Conservation (phyloP, 2,329 filamentous ascomycete genomes). For the Cladorrhinum sp. region DNA sequence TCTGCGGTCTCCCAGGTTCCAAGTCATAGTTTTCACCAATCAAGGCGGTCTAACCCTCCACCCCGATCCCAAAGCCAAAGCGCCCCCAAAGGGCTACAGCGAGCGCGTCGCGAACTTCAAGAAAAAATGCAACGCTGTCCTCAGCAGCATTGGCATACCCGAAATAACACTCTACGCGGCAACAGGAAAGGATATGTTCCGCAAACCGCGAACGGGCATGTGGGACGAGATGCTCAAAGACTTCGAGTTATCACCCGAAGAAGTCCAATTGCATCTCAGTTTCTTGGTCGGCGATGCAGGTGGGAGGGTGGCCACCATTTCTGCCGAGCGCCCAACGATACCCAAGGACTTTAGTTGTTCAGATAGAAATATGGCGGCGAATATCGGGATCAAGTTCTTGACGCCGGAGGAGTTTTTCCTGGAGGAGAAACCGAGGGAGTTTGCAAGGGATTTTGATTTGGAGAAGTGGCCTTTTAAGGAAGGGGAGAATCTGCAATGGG, state of each 20-base stretch:
- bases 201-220: slow-evolving; percentile 88
- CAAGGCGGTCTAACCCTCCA: slow-evolving; percentile 79
- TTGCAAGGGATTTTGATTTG: slow-evolving; percentile 70
- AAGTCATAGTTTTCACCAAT: slow-evolving; percentile 79
- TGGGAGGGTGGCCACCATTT: slow-evolving; percentile 47
- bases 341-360: slow-evolving; percentile 63
- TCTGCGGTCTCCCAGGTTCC: slow-evolving; percentile 61
- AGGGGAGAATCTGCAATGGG: slow-evolving; percentile 42
- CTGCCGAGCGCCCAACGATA: slow-evolving; percentile 5
- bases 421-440: slow-evolving; percentile 61
- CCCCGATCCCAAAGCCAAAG: slow-evolving; percentile 63
- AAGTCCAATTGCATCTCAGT: slow-evolving; percentile 67
- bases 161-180: slow-evolving; percentile 77
- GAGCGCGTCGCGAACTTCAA: slow-evolving; percentile 79
- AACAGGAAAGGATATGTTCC: slow-evolving; percentile 73
- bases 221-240: slow-evolving; percentile 66
- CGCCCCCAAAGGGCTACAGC: slow-evolving; percentile 60
- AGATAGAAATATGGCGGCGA: slow-evolving; percentile 77
- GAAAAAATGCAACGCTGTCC: slow-evolving; percentile 66
- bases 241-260: slow-evolving; percentile 53
- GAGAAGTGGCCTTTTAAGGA: slow-evolving; percentile 46
- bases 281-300: slow-evolving; percentile 90
- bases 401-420: slow-evolving; percentile 95
- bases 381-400: slow-evolving; percentile 73
- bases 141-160: slow-evolving; percentile 71